These are phyloP conservation scores for Ogataea nitratoaversa DNA, from an alignment of 805 yeast genomes.

Conservation along the genomic window DNA sequence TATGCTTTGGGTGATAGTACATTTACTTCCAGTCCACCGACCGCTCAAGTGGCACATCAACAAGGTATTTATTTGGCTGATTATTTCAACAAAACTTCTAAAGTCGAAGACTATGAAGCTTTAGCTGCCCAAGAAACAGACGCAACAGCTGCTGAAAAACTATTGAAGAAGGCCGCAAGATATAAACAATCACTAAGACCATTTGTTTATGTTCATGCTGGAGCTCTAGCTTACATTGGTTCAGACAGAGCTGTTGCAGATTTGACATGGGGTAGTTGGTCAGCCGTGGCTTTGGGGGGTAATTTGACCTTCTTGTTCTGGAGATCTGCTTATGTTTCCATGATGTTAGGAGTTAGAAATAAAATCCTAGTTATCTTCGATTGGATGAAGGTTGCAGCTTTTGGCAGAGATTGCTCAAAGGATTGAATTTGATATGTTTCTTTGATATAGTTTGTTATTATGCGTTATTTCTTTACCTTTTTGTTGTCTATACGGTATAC, in stretches of 20 bases:
- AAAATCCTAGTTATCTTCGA: constrained; percentile 80
- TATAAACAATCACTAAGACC: constrained; percentile 43
- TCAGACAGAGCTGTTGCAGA: constrained; percentile 91
- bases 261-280: constrained; percentile 73
- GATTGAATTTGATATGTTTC: constrained; percentile 38
- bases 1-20: constrained; percentile 94
- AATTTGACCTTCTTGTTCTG: constrained; percentile 84
- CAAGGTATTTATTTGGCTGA: constrained; percentile 79
- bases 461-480: not conserved
- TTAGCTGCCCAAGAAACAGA: constrained; percentile 37
- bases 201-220: constrained; percentile 80
- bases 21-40: constrained; percentile 83
- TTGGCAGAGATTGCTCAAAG: constrained; percentile 91
- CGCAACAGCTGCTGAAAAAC: constrained; percentile 39
- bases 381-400: constrained; percentile 81
- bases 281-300: constrained; percentile 77
- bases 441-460: not conserved
- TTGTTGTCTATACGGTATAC: not conserved
- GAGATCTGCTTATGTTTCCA: constrained; percentile 89
- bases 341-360: constrained; percentile 86
- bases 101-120: constrained; percentile 53
- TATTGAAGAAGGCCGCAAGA: constrained; percentile 40
- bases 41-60: constrained; percentile 96
- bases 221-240: constrained; percentile 91
- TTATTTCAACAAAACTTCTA: constrained; percentile 60